Conservation (phyloP, 306 rosid species). For the Quercus rubra region DNA sequence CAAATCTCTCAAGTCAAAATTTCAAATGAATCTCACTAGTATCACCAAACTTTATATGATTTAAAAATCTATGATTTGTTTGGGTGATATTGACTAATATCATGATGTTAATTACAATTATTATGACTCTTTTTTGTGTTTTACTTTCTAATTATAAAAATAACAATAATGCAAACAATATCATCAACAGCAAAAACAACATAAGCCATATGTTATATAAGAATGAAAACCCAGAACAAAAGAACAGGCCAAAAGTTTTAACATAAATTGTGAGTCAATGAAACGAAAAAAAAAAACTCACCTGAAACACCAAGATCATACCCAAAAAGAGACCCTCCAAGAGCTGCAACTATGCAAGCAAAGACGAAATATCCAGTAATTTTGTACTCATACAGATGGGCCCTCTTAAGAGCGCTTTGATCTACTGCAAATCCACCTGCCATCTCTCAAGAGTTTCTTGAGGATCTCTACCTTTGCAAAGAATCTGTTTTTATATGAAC, state of each 20-base stretch:
- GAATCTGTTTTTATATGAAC: neutral
- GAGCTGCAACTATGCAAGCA: slow-evolving; percentile 73
- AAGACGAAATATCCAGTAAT: slow-evolving; percentile 62
- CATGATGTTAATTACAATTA: neutral
- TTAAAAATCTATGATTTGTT: no score
- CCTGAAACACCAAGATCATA: slow-evolving; percentile 97
- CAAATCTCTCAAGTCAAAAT: neutral
- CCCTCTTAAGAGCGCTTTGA: slow-evolving; percentile 42
- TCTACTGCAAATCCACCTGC: slow-evolving; percentile 61
- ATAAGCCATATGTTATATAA: neutral
- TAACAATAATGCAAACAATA: neutral
- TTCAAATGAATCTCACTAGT: neutral
- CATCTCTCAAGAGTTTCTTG: slow-evolving; percentile 24
- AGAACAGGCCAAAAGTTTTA: neutral
- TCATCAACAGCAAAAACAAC: neutral
- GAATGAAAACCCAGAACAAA: slow-evolving; percentile 11
- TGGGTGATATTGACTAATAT: neutral
- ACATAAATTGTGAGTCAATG: neutral
- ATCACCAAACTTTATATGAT: no score
- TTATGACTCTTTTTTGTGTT: neutral
- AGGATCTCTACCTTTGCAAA: neutral
- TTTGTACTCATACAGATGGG: slow-evolving; percentile 66
- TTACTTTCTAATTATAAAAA: neutral
- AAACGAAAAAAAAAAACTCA: slow-evolving; percentile 11
- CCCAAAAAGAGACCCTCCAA: slow-evolving; percentile 88